A percentile compares a stretch with the other conserved stretches of the same genome.
Conservation (phyloP, 2,329 filamentous ascomycete genomes). For the Septoria linicola region DNA sequence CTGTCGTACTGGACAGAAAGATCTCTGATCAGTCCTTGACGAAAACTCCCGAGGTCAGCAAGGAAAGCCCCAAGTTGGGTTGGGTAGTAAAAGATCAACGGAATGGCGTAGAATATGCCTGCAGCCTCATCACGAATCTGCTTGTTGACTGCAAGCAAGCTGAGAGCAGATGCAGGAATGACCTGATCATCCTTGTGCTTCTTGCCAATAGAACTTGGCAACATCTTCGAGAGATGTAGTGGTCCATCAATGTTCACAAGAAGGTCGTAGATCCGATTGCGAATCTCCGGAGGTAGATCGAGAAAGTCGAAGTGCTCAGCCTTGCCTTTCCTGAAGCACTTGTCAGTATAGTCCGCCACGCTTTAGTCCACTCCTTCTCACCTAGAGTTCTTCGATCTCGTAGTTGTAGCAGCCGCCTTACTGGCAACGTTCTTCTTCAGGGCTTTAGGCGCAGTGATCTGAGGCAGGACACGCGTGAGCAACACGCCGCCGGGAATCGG, state of each 20-base stretch:
- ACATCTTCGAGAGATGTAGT: constrained; percentile 25
- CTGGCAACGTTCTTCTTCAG: background rate
- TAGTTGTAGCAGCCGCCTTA: too few species aligned
- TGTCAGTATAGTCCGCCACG: background rate
- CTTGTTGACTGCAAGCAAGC: constrained; percentile 28
- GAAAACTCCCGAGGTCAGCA: constrained; percentile 15
- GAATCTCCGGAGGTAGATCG: constrained; percentile 31
- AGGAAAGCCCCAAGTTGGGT: constrained; percentile 29
- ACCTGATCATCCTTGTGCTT: background rate
- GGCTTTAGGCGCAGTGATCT: constrained; percentile 17
- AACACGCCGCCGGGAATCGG: constrained; percentile 33
- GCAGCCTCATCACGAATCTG: constrained; percentile 32
- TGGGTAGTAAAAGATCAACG: constrained; percentile 33
- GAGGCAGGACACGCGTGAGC: constrained; percentile 30
- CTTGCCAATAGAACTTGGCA: constrained; percentile 14
- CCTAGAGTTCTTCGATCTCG: background rate
- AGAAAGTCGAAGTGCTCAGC: constrained; percentile 24
- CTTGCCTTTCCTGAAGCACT: background rate
- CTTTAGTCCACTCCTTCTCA: background rate
- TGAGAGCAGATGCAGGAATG: constrained; percentile 21
- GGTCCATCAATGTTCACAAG: constrained; percentile 25
- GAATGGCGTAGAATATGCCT: constrained; percentile 32
- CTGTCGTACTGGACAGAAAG: constrained; percentile 32
- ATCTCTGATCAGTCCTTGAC: constrained; percentile 24
- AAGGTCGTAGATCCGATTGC: constrained; percentile 31